Base-by-base conservation (phyloP, 2,329 filamentous ascomycete genomes). In the Ceratocystis smalleyi region DNA sequence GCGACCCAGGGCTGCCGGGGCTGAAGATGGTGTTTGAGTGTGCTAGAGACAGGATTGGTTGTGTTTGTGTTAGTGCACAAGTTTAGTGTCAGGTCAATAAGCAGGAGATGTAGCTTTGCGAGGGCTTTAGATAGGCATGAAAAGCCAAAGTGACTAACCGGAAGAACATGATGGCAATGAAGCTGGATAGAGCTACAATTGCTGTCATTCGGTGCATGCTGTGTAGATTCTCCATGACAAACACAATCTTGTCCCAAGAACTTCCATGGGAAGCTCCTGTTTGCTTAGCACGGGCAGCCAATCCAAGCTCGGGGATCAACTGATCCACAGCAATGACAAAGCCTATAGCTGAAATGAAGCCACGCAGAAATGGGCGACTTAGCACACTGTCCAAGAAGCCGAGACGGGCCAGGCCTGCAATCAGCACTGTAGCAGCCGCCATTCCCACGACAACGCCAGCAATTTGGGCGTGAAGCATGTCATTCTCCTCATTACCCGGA, bases 261-360 rank as follows among this genome's bases (percentile, higher is more conserved):
- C 89, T 96, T 17, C 89, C 90, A 71, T 97, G 92, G 54, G 83
- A 82, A 1, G 91, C 82, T n/a, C 82, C 80, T 1, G 74, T 72
- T 17, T 86, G 75, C 62, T 83, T 83, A 0, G 91, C 89, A 19
- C 84, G 74, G 1, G 79, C 76, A 45, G 79, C 80, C 24, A 99
- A 79, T 0, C 94, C 94, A 70, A 95, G 81, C 74, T 97, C 91
- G 0, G 92, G 91, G 63, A 96, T 88, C 55, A 96, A 77, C 75
- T 99, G 94, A 73, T 97, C 94, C 43, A 97, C 89, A 47, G 95
- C 84, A 72, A 99, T 97, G 68, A 97, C 91, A 64, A 96, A 89
- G 60, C 94, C 94, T 72, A 99, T 95, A 61, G 94, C 94, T 65
- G 89, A 96, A 75, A 99, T 96, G 76, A 99, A 99, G 0, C 94